These are phyloP conservation scores for Paraphaeosphaeria minitans DNA, from an alignment of 2,329 filamentous ascomycete genomes.

Conservation along the genomic window DNA sequence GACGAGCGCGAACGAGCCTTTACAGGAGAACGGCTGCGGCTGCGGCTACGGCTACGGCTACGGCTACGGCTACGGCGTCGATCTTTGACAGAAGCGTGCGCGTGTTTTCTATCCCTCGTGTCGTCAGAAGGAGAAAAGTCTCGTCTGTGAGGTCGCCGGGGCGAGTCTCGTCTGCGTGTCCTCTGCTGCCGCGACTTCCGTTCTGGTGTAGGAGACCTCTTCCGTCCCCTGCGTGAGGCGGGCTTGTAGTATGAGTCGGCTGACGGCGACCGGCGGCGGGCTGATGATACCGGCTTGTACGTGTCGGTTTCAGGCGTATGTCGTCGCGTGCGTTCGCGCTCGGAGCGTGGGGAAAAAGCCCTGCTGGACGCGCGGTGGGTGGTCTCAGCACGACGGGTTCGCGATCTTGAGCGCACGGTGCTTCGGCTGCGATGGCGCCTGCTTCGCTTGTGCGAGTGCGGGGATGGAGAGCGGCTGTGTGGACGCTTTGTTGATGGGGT, in stretches of 20 bases:
- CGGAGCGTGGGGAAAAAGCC: slow-evolving; percentile 41
- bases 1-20: slow-evolving; percentile 41
- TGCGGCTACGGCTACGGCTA: no score
- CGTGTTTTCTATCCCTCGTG: slow-evolving; percentile 27
- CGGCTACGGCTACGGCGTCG: slow-evolving; percentile 34
- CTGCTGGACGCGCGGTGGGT: slow-evolving; percentile 35
- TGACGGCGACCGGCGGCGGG: slow-evolving; percentile 50
- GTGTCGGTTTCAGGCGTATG: slow-evolving; percentile 44
- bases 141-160: slow-evolving; percentile 33
- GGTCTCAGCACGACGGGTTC: slow-evolving; percentile 39
- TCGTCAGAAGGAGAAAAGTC: slow-evolving; percentile 30
- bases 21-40: slow-evolving; percentile 34
- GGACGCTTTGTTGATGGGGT: slow-evolving; percentile 47
- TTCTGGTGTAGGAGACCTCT: slow-evolving; percentile 39
- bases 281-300: slow-evolving; percentile 37
- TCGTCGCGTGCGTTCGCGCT: slow-evolving; percentile 41
- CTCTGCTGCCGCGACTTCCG: slow-evolving; percentile 37
- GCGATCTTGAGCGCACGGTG: slow-evolving; percentile 40
- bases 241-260: slow-evolving; percentile 46
- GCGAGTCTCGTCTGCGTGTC: slow-evolving; percentile 36
- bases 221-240: slow-evolving; percentile 36
- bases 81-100: slow-evolving; percentile 21
- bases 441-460: slow-evolving; percentile 37
- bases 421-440: slow-evolving; percentile 46
- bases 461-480: slow-evolving; percentile 45